These are phyloP conservation scores for Claviceps quebecensis DNA, from an alignment of 2,329 filamentous ascomycete genomes.

Conservation along the genomic window DNA sequence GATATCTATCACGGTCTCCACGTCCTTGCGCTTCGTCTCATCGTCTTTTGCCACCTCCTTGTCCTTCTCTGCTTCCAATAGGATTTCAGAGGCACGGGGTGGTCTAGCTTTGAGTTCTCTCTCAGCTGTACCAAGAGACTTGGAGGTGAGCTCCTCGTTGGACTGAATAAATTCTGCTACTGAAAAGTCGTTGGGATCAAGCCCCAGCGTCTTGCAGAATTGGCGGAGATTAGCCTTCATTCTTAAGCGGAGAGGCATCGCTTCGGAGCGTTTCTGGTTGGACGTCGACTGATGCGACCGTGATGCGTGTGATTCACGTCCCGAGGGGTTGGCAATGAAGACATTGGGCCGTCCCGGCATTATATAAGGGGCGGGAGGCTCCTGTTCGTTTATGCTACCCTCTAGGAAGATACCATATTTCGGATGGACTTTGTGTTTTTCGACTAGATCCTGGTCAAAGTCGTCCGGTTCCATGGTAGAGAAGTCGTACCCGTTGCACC, in stretches of 20 bases:
- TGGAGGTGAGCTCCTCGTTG: conserved; percentile 19
- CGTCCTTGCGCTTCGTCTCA: not conserved
- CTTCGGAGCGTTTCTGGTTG: conserved; percentile 20
- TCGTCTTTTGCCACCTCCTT: not conserved
- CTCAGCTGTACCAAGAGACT: conserved; percentile 22
- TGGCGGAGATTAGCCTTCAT: conserved; percentile 21
- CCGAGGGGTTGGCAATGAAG: conserved; percentile 31
- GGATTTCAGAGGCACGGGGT: conserved; percentile 13
- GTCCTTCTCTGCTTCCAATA: conserved; percentile 10
- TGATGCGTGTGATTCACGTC: conserved; percentile 34
- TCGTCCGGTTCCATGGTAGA: conserved; percentile 33
- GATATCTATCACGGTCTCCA: not conserved
- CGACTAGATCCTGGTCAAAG: conserved; percentile 35
- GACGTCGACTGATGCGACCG: conserved; percentile 25
- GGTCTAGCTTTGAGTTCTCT: conserved; percentile 19
- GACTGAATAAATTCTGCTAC: conserved; percentile 20
- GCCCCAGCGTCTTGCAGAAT: conserved; percentile 22
- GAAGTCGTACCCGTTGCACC: conserved; percentile 38
- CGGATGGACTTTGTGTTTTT: conserved; percentile 37
- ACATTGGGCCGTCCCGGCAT: conserved; percentile 35
- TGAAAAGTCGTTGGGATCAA: conserved; percentile 20
- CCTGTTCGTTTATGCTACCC: conserved; percentile 30
- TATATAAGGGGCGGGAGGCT: conserved; percentile 25
- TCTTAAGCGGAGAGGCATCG: conserved; percentile 21
- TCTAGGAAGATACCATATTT: conserved; percentile 38